Percentiles rank a stretch among this genome's conserved stretches.
These are phyloP conservation scores for Parafenestella ontariensis DNA, from an alignment of 2,329 filamentous ascomycete genomes.

Conservation along the genomic window DNA sequence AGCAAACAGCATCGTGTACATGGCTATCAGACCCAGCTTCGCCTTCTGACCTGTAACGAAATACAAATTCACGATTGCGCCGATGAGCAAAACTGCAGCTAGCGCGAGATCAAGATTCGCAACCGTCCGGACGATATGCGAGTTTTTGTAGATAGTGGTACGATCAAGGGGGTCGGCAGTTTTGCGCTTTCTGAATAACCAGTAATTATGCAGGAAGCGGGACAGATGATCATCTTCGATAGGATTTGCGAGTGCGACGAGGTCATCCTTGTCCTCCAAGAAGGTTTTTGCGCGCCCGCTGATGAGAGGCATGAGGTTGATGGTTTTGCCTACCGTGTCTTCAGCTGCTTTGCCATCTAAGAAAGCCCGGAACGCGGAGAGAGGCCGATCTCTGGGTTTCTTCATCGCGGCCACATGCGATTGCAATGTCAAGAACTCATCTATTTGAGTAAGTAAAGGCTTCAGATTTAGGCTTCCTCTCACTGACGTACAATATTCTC, in stretches of 20 bases:
- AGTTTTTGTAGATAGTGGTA: slow-evolving; percentile 13
- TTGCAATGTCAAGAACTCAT: neutral
- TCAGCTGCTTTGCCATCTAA: neutral
- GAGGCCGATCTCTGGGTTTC: neutral
- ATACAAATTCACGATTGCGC: slow-evolving; percentile 29
- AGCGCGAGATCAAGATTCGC: slow-evolving; percentile 7
- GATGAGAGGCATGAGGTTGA: slow-evolving; percentile 2
- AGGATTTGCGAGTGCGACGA: slow-evolving; percentile 1
- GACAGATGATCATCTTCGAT: slow-evolving; percentile 18
- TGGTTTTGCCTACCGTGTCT: neutral
- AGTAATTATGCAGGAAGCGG: slow-evolving; percentile 18
- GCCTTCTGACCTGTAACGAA: slow-evolving; percentile 11
- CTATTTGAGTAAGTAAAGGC: neutral
- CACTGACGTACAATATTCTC: slow-evolving; percentile 3
- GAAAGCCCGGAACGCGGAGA: slow-evolving; percentile 4
- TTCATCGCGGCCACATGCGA: slow-evolving; percentile 1
- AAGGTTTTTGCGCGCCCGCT: slow-evolving; percentile 5
- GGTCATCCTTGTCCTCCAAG: slow-evolving; percentile 2
- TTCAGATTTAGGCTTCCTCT: neutral
- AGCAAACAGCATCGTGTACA: slow-evolving; percentile 31
- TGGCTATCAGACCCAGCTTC: slow-evolving; percentile 26
- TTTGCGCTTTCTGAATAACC: slow-evolving; percentile 8
- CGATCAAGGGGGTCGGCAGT: slow-evolving; percentile 1
- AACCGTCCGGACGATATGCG: slow-evolving; percentile 15
- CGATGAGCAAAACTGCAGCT: slow-evolving; percentile 29